These are phyloP conservation scores for Alternaria metachromatica DNA, from an alignment of 2,329 filamentous ascomycete species.

Conservation along the genomic window DNA sequence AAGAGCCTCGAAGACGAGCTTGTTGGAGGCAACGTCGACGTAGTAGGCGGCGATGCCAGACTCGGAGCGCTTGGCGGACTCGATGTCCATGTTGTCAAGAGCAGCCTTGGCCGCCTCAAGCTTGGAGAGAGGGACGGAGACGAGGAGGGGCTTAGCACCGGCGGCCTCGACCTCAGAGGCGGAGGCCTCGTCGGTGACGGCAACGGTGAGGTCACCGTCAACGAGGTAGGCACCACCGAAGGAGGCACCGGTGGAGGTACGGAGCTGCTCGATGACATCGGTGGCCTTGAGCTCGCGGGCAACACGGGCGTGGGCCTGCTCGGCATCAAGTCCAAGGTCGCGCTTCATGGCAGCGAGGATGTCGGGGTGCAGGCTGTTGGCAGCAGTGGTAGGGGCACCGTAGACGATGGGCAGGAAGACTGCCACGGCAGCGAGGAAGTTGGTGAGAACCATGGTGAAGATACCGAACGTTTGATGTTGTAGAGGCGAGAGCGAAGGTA, in stretches of 20 bases:
- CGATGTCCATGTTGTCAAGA: conserved; percentile 48
- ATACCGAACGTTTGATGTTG: conserved; percentile 28
- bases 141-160: conserved; percentile 45
- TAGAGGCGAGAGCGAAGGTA: conserved; percentile 32
- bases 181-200: conserved; percentile 48
- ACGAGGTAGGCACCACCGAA: conserved; percentile 53
- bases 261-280: conserved; percentile 49
- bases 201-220: conserved; percentile 49
- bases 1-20: conserved; percentile 51
- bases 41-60: conserved; percentile 49
- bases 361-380: conserved; percentile 49
- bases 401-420: conserved; percentile 51
- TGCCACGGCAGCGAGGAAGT: conserved; percentile 50
- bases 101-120: conserved; percentile 49
- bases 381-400: conserved; percentile 48
- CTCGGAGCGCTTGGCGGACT: conserved; percentile 26
- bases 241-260: conserved; percentile 39
- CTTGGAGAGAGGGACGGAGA: conserved; percentile 47
- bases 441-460: conserved; percentile 49
- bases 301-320: conserved; percentile 50
- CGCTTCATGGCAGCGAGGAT: conserved; percentile 55
- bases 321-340: conserved; percentile 50
- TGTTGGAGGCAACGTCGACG: conserved; percentile 51
- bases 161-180: conserved; percentile 46
- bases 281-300: conserved; percentile 47